Evolutionary conservation across 768 basidiomycete genomes (phyloP), one percentile per base, ranked within the genome.

Genomic region (Tylopilus plumbeoviolaceoides): DNA sequence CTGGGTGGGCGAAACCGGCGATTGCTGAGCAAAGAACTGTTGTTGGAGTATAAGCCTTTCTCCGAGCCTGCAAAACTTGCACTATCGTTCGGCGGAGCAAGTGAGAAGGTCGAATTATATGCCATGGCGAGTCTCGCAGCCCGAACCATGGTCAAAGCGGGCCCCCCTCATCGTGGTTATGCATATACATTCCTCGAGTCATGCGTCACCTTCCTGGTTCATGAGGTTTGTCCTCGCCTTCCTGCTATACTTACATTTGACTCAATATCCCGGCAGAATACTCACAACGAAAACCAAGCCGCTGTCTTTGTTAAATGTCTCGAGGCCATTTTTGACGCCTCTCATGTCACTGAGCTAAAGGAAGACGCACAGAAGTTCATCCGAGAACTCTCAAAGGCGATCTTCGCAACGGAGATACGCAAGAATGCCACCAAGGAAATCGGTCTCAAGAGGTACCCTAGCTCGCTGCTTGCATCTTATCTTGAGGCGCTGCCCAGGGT

Each of bases 1-100:
- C 74, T 99, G 5, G 97, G 97, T 7, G 97, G 97, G 1, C 76
- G 97, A 45, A 99, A 98, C 69, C 79, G 97, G 25, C 82, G 89
- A 38, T 76, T 98, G 54, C 74, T 97, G 53, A 82, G 85, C 53
- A 87, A 88, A 56, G 89, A 94, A 45, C 88, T 91, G 1, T 68
- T 80, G 20, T 72, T 99, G 47, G 78, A 80, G 35, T 95, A 85
- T 68, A 79, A 78, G 11, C 75, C 85, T 44, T 79, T 83, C 57
- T 84, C 85, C 0, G 82, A 89, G 31, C 77, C 86, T 2, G 83
- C 92, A 2, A 84, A 79, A 59, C 72, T 91, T 42, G 69, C 79
- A 1, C 72, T 98, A 38, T 85, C 86, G 7, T 94, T 98, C 60
- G 80, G 79, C 20, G 88, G 87, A 17, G 79, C 77, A 31, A 64